Evolutionary conservation across 2,329 filamentous ascomycete genomes (phyloP), one percentile per base, ranked within the genome.

Genomic region (Ophiostoma pallidulum): DNA sequence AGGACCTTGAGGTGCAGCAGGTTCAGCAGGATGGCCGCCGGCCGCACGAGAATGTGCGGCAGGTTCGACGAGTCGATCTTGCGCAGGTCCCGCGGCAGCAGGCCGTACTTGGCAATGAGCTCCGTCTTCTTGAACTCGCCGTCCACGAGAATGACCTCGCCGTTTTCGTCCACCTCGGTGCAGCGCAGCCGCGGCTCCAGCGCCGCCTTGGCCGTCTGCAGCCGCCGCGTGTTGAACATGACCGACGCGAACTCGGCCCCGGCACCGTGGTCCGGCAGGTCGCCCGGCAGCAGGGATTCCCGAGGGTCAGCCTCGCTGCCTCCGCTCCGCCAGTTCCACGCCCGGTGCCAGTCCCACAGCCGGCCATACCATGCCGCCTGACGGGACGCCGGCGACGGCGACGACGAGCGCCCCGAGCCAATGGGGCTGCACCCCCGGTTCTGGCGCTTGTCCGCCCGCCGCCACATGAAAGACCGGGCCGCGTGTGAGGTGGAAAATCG

Each of bases 71-170:
- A 96, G 64, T 98, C 92, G 60, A 98, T 96, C 68, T 98, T 98
- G 58, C 92, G 86, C 48, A 98, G 73, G 70, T 98, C 92, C 52
- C 92, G 90, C 48, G 92, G 91, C 41, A 96, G 76, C 22, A 97
- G 76, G 36, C 90, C 90, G 62, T 95, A 96, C 86, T 92, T 96
- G 45, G 90, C 89, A 64, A 96, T 97, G 40, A 98, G 73, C 68
- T 98, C 92, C 59, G 82, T 92, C 74, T 98, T 98, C 69, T 92
- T 94, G 66, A 96, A 97, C 65, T 97, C 92, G 50, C 89, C 88
- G 61, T 94, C 94, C 18, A 94, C 85, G 49, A 97, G 72, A 18
- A 91, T 94, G 22, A 96, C 89, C 58, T 94, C 85, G 35, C 92
- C 92, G 59, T 86, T 80, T 63, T 90, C 88, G 59, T 97, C 89